phyloP scores from a whole-genome alignment of 2,329 filamentous ascomycete genomes.

The Fusarium xylarioides region DNA sequence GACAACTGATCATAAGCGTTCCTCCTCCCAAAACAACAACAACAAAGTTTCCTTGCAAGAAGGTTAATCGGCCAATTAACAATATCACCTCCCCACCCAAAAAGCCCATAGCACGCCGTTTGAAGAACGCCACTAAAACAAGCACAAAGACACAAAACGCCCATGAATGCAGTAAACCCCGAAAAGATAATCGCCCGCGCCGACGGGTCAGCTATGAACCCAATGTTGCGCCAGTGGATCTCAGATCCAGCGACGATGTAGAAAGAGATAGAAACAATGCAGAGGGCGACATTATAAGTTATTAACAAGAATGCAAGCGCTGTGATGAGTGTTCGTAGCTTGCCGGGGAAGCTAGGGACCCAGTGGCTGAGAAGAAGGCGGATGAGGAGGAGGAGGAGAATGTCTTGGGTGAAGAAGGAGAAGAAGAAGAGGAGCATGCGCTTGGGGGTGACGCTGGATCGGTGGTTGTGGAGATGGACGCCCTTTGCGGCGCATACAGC shows the following conservation, averaged over 20 bases:
- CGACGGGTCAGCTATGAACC: slow-evolving; percentile 44
- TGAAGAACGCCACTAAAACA: slow-evolving; percentile 42
- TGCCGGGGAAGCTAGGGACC: slow-evolving; percentile 32
- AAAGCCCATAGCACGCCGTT: slow-evolving; percentile 37
- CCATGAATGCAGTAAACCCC: slow-evolving; percentile 42
- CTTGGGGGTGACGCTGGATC: slow-evolving; percentile 43
- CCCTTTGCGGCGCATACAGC: slow-evolving; percentile 45
- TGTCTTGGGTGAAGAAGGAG: slow-evolving; percentile 50
- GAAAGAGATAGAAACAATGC: slow-evolving; percentile 44
- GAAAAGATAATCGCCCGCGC: slow-evolving; percentile 47
- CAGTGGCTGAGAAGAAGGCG: slow-evolving; percentile 44
- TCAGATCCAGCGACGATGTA: slow-evolving; percentile 48
- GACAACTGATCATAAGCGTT: slow-evolving; percentile 14
- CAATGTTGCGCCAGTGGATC: slow-evolving; percentile 50
- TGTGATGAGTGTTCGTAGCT: slow-evolving; percentile 20
- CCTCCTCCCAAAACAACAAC: slow-evolving; percentile 1
- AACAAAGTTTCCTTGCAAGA: slow-evolving; percentile 6
- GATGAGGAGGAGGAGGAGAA: slow-evolving; percentile 45
- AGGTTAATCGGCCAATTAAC: slow-evolving; percentile 41
- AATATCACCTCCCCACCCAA: slow-evolving; percentile 43
- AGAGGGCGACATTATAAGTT: slow-evolving; percentile 36
- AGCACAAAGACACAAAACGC: slow-evolving; percentile 32
- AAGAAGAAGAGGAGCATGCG: slow-evolving; percentile 45
- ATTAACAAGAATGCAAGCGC: slow-evolving; percentile 29
- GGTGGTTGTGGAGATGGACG: slow-evolving; percentile 47